A percentile compares a stretch with the other conserved stretches of the same genome.
Conservation (phyloP, 257 asterid species). For the Lycium ferocissimum region DNA sequence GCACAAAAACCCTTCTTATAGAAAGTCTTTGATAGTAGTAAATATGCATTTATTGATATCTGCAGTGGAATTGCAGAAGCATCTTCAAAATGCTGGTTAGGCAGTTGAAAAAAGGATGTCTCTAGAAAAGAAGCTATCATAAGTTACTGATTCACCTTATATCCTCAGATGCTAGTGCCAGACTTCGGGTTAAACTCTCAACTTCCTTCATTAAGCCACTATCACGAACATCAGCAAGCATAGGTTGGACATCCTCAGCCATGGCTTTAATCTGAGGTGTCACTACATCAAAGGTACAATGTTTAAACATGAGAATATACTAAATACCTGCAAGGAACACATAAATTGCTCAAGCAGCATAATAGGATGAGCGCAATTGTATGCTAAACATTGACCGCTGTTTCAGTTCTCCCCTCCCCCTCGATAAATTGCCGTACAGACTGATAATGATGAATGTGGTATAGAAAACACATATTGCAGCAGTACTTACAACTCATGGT, state of each 20-base stretch:
- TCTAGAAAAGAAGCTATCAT: not conserved
- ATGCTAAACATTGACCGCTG: not conserved
- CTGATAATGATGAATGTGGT: not conserved
- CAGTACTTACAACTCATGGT: constrained; percentile 4
- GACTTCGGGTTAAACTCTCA: constrained; percentile 87
- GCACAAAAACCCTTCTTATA: not conserved
- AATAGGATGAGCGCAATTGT: constrained; percentile 27
- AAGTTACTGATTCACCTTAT: constrained; percentile 57
- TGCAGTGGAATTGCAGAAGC: not conserved
- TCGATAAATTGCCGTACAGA: not conserved
- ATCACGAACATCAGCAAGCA: constrained; percentile 83
- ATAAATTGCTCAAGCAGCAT: constrained; percentile 26
- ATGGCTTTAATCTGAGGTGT: constrained; percentile 91
- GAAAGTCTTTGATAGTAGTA: not conserved
- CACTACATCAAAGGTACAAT: constrained; percentile 70
- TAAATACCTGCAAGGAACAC: constrained; percentile 28
- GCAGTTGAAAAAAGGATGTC: constrained; percentile 10
- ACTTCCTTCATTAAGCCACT: constrained; percentile 91
- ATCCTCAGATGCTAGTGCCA: constrained; percentile 88
- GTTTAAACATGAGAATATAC: constrained; percentile 59
- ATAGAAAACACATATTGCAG: not conserved
- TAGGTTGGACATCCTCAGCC: constrained; percentile 90
- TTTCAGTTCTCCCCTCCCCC: not conserved
- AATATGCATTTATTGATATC: not conserved
- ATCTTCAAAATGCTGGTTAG: constrained; percentile 16